Evolutionary conservation across 2,329 filamentous ascomycete genomes (phyloP).

Genomic region (Diaporthe caulivora): DNA sequence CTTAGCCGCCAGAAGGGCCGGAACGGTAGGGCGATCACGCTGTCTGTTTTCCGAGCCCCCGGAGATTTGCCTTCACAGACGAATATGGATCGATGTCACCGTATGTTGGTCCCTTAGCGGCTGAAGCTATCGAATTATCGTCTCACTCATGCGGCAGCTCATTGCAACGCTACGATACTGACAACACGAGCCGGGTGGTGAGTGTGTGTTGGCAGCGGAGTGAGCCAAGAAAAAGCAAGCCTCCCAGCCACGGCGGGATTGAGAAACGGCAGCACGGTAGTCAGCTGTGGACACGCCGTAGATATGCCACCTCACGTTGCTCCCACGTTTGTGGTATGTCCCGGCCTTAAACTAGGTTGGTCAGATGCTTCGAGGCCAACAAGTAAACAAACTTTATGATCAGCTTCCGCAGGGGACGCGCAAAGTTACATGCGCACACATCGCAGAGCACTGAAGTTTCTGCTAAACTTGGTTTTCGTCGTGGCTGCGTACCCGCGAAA

Average conservation of each 20-base stretch:
- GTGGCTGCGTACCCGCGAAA: conserved; percentile 19
- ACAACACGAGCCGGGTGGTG: conserved; percentile 31
- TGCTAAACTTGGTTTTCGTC: not conserved
- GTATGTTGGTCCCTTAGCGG: conserved; percentile 37
- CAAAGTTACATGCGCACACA: not conserved
- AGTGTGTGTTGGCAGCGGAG: conserved; percentile 27
- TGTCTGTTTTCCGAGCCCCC: conserved; percentile 19
- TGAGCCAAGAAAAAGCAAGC: conserved; percentile 23
- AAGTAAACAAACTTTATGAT: conserved; percentile 1
- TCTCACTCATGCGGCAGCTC: conserved; percentile 31
- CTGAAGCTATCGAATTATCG: conserved; percentile 36
- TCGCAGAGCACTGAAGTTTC: not conserved
- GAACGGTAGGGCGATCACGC: conserved; percentile 29
- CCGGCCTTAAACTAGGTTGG: not conserved
- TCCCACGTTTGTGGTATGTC: not conserved
- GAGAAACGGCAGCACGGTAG: conserved; percentile 11
- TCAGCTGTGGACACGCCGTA: conserved; percentile 22
- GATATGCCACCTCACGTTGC: not conserved
- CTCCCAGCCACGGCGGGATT: conserved; percentile 33
- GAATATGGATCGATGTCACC: conserved; percentile 22
- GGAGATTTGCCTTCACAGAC: conserved; percentile 18
- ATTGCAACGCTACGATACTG: conserved; percentile 31
- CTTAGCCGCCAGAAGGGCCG: conserved; percentile 32
- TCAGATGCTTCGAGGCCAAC: conserved; percentile 18
- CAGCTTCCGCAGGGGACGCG: conserved; percentile 3